Percentiles rank a stretch among this genome's conserved stretches.
Evolutionary conservation across 2,329 filamentous ascomycete species (phyloP).

Genomic region (Calycina herbarum): DNA sequence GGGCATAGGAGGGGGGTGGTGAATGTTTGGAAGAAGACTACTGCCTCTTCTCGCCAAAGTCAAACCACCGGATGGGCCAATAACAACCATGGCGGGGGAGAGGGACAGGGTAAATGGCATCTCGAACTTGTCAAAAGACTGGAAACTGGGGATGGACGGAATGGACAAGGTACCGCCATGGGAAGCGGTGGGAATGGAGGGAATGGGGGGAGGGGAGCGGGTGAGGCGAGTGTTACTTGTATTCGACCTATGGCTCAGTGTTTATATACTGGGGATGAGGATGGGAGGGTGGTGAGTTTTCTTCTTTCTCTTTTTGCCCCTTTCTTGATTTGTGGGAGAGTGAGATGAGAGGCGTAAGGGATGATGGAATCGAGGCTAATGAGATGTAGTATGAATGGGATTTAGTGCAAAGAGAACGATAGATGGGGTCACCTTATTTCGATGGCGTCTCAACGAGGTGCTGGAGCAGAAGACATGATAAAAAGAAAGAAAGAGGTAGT

Average conservation of each 20-base stretch:
- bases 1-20: constrained; percentile 83
- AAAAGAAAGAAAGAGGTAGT: too few relatives aligned
- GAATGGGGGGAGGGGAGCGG: constrained; percentile 40
- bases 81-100: too few relatives aligned
- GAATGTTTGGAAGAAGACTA: constrained; percentile 68
- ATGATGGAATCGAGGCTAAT: too few relatives aligned
- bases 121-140: constrained; percentile 78
- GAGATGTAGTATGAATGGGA: constrained; percentile 37
- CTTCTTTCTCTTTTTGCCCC: neutral
- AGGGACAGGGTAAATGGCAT: constrained; percentile 57
- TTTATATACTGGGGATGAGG: constrained; percentile 93
- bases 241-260: constrained; percentile 79
- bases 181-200: constrained; percentile 40
- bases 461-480: too few relatives aligned
- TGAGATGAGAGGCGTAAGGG: too few relatives aligned
- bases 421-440: neutral
- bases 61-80: too few relatives aligned
- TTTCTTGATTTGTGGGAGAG: neutral
- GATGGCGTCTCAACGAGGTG: too few relatives aligned
- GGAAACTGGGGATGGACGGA: constrained; percentile 71
- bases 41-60: constrained; percentile 30
- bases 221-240: constrained; percentile 75
- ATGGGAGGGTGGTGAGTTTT: constrained; percentile 76
- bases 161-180: constrained; percentile 35
- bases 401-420: constrained; percentile 52